Base-by-base conservation (phyloP, 257 asterid species). In the Anisodus tanguticus region DNA sequence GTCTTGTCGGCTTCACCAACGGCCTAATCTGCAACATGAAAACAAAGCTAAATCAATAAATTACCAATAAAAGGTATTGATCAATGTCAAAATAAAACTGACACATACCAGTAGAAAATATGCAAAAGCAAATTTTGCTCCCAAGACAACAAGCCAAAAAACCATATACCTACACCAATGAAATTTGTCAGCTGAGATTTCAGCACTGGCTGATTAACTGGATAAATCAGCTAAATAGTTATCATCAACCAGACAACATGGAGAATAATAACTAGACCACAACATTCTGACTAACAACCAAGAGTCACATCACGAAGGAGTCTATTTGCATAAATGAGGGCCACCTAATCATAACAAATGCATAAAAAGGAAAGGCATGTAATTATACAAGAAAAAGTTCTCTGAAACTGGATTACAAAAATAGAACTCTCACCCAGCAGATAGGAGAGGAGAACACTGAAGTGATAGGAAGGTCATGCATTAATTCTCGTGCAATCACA, bases 131-230 rank as follows among this genome's bases (percentile, higher is more conserved):
- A 93, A 95, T 86, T 97, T 97, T 91, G 89, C 85, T 79, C 98
- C 98, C 68, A 97, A 91, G 83, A 97, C 93, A 83, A 93, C 90
- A 85, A 97, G 86, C 99, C 99, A 97, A 91, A 94, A 95, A 83
- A 90, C 69, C 94, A 89, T 84, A 91, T 97, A 97, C 90, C 99
- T 97, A 97, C 90, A 92, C 39, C 85, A 82, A 49, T 35, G 66
- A 82, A 68, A 66, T 31, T 64, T 55, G 54, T 13, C 83, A 41
- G 54, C 62, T 45, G 53, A 80, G n/a, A 69, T 59, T 26, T 53
- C 85, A 82, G 85, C 41, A 66, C 22, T 22, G 59, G 45, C 81
- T 22, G 63, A 76, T 51, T 6, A 76, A 26, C 13, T 9, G 63
- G 45, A 76, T 74, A 76, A 51, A 76, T 55, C 47, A 76, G 47